phyloP scores from a whole-genome alignment of 331 rosid genomes.

The Acacia concinna region DNA sequence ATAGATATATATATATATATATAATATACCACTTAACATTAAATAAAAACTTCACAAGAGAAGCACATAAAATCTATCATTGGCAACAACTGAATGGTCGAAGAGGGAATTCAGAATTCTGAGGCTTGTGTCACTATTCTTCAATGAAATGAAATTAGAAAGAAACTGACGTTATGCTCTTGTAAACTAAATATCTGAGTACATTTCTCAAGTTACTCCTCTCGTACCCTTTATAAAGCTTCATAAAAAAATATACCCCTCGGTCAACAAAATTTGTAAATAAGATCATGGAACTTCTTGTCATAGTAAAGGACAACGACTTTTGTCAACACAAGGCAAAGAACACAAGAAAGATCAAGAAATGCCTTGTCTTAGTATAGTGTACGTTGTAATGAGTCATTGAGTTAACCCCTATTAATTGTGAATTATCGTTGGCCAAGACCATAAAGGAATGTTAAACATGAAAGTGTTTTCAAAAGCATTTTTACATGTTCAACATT shows the following conservation, averaged over 20 bases:
- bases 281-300: not conserved
- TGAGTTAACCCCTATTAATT: not conserved
- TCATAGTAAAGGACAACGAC: not conserved
- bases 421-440: not conserved
- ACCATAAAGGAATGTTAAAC: not conserved
- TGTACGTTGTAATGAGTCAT: not conserved
- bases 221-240: not conserved
- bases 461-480: not conserved
- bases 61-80: not conserved
- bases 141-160: not conserved
- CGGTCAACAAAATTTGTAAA: not conserved
- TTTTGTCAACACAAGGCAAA: too few species aligned
- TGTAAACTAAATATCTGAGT: not conserved
- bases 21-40: not conserved
- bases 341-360: not conserved
- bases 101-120: not conserved
- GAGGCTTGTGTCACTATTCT: not conserved
- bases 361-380: not conserved
- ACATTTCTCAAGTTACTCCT: not conserved
- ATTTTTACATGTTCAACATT: not conserved
- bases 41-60: not conserved
- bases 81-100: not conserved
- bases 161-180: not conserved
- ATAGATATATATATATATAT: too few species aligned
- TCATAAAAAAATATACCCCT: too few species aligned